Conservation (phyloP, 2,329 filamentous ascomycete species). For the Botrytis aclada region DNA sequence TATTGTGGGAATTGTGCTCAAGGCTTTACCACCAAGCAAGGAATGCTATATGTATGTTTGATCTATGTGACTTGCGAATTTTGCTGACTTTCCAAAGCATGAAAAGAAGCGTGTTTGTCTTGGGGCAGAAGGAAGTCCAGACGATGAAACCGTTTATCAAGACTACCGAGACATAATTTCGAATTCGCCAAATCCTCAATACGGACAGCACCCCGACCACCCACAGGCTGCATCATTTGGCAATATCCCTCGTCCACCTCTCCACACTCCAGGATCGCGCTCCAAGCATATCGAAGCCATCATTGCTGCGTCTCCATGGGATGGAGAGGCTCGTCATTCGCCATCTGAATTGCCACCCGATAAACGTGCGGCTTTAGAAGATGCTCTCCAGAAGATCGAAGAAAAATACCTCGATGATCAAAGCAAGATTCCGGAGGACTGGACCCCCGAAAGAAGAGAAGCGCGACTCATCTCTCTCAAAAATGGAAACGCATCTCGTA, state of each 20-base stretch:
- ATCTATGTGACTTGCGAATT: neutral
- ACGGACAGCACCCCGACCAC: neutral
- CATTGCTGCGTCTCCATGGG: constrained; percentile 7
- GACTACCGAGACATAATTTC: constrained; percentile 14
- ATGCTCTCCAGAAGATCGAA: constrained; percentile 27
- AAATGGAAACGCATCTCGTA: constrained; percentile 32
- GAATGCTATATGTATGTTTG: constrained; percentile 28
- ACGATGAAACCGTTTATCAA: constrained; percentile 4
- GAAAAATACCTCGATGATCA: constrained; percentile 21
- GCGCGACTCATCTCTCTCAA: constrained; percentile 26
- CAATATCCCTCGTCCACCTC: constrained; percentile 22
- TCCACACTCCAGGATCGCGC: constrained; percentile 19
- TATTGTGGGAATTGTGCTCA: constrained; percentile 20
- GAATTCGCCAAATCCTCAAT: neutral
- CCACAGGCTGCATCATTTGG: neutral
- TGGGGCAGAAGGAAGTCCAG: constrained; percentile 1
- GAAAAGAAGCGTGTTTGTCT: constrained; percentile 20
- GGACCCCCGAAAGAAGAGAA: constrained; percentile 19
- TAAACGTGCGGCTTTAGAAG: constrained; percentile 25
- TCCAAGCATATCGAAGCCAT: constrained; percentile 10
- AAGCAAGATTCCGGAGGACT: constrained; percentile 17
- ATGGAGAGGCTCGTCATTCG: constrained; percentile 23
- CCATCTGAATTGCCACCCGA: constrained; percentile 30
- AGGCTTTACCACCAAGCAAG: constrained; percentile 26
- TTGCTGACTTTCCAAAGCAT: constrained; percentile 10